Evolutionary conservation across 1,139 yeast genomes (phyloP), one percentile per base, ranked within the genome.

Genomic region (Geotrichum klebahnii): DNA sequence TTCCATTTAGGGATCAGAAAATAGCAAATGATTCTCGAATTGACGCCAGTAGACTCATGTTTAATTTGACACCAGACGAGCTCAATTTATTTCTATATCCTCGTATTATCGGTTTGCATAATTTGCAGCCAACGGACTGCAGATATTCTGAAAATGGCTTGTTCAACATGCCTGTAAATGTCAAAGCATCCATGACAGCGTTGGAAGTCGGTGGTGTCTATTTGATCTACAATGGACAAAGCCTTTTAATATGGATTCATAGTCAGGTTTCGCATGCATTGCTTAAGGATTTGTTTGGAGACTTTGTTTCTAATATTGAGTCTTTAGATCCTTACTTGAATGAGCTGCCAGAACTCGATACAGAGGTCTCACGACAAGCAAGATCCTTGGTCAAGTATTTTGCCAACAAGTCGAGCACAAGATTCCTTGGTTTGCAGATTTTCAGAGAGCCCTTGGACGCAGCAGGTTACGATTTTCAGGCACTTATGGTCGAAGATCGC

Each of bases 1-100:
- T 72, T 44, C 81, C 90, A 0, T 72, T 90, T 60, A 75, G 82
- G 50, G 77, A 73, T 28, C 63, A 65, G 6, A 62, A 66, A 5
- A 60, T 56, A 28, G 59, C 66, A 28, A 68, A 72, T 38, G 79
- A 77, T 57, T 61, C 67, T 22, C 76, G 96, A 50, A 74, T 88
- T 20, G 76, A 75, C 50, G 82, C 81, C 47, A 71, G 78, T 48
- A 77, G 75, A 58, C 73, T 74, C 49, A 72, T 85, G 65, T 71
- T 78, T 54, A 69, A 74, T 10, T 73, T 79, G 69, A 80, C 86
- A 19, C 66, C 82, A 28, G 82, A 81, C 24, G 75, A 76, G 53
- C 71, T 92, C 32, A 70, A 81, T 39, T 78, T 79, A 54, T 81
- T 80, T 55, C 72, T 92, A 47, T 92, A 90, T 61, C 98, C 98